phyloP scores from a whole-genome alignment of 2,329 filamentous ascomycete genomes.

The Aspergillus bombycis region DNA sequence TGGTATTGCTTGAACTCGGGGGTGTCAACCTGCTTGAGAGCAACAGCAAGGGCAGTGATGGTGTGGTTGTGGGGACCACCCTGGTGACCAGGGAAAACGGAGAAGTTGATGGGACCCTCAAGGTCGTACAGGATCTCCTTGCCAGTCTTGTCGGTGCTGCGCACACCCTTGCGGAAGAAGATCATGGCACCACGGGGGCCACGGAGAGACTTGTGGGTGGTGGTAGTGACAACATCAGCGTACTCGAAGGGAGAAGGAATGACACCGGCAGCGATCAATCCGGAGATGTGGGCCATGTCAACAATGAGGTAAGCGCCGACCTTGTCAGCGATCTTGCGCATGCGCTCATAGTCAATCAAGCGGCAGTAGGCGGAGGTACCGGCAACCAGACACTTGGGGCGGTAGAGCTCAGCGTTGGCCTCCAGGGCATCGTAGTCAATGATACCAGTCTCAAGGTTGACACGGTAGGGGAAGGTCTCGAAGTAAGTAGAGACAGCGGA shows the following conservation, averaged over 20 bases:
- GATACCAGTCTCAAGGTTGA: slow-evolving; percentile 85
- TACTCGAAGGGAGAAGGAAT: slow-evolving; percentile 86
- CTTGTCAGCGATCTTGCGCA: slow-evolving; percentile 89
- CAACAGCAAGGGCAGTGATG: slow-evolving; percentile 92
- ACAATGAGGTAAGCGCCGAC: slow-evolving; percentile 89
- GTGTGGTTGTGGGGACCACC: slow-evolving; percentile 99
- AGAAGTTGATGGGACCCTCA: slow-evolving; percentile 90
- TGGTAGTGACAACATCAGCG: slow-evolving; percentile 95
- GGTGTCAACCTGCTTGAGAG: slow-evolving; percentile 87
- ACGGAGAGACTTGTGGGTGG: slow-evolving; percentile 95
- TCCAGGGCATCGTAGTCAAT: slow-evolving; percentile 96
- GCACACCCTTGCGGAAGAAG: slow-evolving; percentile 93
- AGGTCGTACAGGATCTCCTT: slow-evolving; percentile 87
- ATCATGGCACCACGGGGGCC: slow-evolving; percentile 97
- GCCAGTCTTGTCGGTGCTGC: slow-evolving; percentile 83
- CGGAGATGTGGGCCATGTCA: slow-evolving; percentile 98
- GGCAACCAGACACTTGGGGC: slow-evolving; percentile 93
- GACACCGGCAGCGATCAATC: slow-evolving; percentile 87
- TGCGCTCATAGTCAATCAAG: slow-evolving; percentile 90
- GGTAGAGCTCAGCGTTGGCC: slow-evolving; percentile 82
- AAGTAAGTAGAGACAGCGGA: slow-evolving; percentile 99
- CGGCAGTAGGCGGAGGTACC: slow-evolving; percentile 96
- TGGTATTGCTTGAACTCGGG: slow-evolving; percentile 94
- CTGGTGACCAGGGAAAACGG: slow-evolving; percentile 97
- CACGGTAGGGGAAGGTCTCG: slow-evolving; percentile 92